Evolutionary conservation across 306 rosid genomes (phyloP).

Genomic region (Casuarina equisetifolia): DNA sequence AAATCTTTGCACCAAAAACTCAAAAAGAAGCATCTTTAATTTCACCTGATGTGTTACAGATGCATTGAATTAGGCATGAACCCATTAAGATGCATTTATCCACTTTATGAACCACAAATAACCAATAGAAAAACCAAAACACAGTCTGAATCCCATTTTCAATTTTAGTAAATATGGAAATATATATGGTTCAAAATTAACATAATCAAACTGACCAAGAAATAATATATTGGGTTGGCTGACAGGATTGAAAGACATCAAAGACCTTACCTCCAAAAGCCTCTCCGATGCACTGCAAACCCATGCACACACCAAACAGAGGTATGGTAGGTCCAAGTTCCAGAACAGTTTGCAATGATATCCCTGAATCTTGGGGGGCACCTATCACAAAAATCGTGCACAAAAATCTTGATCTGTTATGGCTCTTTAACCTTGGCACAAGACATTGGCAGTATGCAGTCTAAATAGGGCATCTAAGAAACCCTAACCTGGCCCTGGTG

Average conservation of each 20-base stretch:
- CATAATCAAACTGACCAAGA: constrained; percentile 7
- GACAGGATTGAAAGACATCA: constrained; percentile 14
- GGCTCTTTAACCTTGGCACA: neutral
- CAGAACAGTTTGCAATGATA: constrained; percentile 82
- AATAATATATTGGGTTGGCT: constrained; percentile 2
- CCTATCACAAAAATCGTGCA: constrained; percentile 37
- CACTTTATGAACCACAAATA: neutral
- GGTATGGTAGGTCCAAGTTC: constrained; percentile 81
- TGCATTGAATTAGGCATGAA: neutral
- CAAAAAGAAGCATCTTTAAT: neutral
- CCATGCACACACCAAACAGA: constrained; percentile 93
- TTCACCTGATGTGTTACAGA: neutral
- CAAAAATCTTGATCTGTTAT: neutral
- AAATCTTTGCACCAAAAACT: constrained; percentile 12
- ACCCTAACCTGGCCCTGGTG: constrained; percentile 86
- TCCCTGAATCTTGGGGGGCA: constrained; percentile 79
- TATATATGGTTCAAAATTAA: neutral
- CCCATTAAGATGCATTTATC: neutral
- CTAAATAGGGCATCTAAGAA: neutral
- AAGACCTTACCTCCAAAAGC: constrained; percentile 80
- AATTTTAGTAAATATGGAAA: neutral
- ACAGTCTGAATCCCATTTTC: neutral
- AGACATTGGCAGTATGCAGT: neutral
- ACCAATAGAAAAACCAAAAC: neutral
- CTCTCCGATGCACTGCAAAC: constrained; percentile 98